Evolutionary conservation across 2,329 filamentous ascomycete genomes (phyloP).

Genomic region (Beauveria sp.): DNA sequence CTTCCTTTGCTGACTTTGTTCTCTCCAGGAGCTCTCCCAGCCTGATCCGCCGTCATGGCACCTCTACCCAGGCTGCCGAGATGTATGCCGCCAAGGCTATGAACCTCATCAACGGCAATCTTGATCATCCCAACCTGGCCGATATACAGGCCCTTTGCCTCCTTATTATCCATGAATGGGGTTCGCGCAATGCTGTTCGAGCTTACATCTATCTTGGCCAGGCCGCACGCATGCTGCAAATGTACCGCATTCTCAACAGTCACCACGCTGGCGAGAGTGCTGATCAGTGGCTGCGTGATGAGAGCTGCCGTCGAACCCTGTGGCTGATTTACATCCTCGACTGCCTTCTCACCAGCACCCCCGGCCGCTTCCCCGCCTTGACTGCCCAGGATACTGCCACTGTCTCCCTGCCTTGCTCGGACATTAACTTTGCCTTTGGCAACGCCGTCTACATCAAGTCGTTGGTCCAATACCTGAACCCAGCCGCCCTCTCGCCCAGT

Average conservation of each 20-base stretch:
- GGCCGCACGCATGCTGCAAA: conserved; percentile 56
- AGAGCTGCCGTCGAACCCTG: conserved; percentile 52
- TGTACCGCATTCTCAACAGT: conserved; percentile 52
- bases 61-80: conserved; percentile 48
- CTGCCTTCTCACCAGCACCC: conserved; percentile 54
- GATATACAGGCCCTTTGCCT: conserved; percentile 56
- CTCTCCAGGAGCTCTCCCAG: conserved; percentile 42
- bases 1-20: not conserved
- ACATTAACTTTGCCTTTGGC: conserved; percentile 57
- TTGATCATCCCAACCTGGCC: conserved; percentile 51
- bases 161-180: conserved; percentile 56
- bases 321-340: conserved; percentile 58
- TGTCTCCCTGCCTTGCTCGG: conserved; percentile 50
- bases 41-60: conserved; percentile 52
- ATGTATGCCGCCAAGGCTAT: conserved; percentile 53
- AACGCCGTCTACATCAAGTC: conserved; percentile 53
- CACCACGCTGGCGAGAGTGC: conserved; percentile 43
- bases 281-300: conserved; percentile 54
- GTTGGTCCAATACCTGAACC: conserved; percentile 35
- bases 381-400: conserved; percentile 47
- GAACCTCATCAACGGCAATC: conserved; percentile 47
- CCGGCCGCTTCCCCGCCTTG: conserved; percentile 50
- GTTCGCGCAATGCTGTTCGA: conserved; percentile 51
- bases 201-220: conserved; percentile 57
- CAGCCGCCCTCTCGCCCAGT: conserved; percentile 27